Percentiles rank a stretch among this genome's conserved stretches.
Conservation (phyloP, 1,139 yeast genomes). For the Sugiyamaella japonica region DNA sequence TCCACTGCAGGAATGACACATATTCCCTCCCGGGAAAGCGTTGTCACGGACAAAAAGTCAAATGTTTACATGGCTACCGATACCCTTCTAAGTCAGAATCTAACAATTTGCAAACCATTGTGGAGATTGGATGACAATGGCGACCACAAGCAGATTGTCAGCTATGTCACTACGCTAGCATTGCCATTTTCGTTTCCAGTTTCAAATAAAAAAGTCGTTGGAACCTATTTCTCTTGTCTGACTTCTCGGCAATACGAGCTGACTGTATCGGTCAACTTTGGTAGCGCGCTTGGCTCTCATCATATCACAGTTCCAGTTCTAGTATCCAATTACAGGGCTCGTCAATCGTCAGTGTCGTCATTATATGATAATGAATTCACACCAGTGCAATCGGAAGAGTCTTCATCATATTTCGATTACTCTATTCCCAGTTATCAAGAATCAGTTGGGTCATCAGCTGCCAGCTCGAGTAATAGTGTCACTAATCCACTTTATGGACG, state of each 20-base stretch:
- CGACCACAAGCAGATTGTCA: not conserved
- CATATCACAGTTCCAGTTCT: slow-evolving; percentile 19
- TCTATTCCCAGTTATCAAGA: slow-evolving; percentile 13
- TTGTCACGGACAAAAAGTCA: not conserved
- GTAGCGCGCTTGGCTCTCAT: slow-evolving; percentile 4
- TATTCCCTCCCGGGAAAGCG: slow-evolving; percentile 9
- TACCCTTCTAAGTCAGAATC: slow-evolving; percentile 15
- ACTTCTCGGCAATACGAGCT: slow-evolving; percentile 33
- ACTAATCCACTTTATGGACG: not conserved
- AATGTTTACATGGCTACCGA: slow-evolving; percentile 7
- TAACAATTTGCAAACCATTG: slow-evolving; percentile 20
- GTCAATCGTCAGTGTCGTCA: slow-evolving; percentile 1
- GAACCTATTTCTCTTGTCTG: slow-evolving; percentile 32
- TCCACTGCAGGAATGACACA: slow-evolving; percentile 12
- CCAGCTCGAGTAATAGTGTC: not conserved
- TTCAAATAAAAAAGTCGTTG: slow-evolving; percentile 23
- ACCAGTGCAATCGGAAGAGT: not conserved
- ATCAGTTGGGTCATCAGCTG: slow-evolving; percentile 13
- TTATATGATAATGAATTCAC: not conserved
- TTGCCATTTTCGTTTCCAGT: slow-evolving; percentile 24
- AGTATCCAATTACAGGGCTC: slow-evolving; percentile 15
- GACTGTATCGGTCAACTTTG: slow-evolving; percentile 23
- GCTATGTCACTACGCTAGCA: slow-evolving; percentile 13
- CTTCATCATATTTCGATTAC: slow-evolving; percentile 3
- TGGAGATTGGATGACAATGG: slow-evolving; percentile 15